A percentile compares a stretch with the other conserved stretches of the same genome.
These are phyloP conservation scores for Rhizopus delemar DNA, from an alignment of 371 early-diverging fungal genomes.

Conservation along the genomic window DNA sequence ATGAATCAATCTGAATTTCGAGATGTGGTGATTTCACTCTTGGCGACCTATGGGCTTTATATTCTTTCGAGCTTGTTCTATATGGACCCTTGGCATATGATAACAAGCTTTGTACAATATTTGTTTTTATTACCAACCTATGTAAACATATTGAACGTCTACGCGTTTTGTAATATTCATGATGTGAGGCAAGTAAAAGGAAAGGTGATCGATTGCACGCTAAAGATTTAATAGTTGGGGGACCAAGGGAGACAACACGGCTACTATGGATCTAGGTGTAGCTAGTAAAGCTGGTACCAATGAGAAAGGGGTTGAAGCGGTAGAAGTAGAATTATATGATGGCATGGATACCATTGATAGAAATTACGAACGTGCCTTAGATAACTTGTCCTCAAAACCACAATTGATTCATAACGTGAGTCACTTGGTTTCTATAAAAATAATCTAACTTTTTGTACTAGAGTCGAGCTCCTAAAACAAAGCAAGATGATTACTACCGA, in stretches of 20 bases:
- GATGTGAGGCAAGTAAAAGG: conserved; percentile 67
- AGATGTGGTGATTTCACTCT: conserved; percentile 76
- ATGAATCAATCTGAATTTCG: conserved; percentile 60
- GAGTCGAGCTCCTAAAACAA: conserved; percentile 74
- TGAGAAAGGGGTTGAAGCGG: conserved; percentile 54
- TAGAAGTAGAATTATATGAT: conserved; percentile 70
- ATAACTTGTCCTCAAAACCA: conserved; percentile 49
- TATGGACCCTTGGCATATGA: conserved; percentile 92
- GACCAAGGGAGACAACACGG: conserved; percentile 82
- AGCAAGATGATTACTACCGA: conserved; percentile 85
- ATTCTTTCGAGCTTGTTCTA: conserved; percentile 74
- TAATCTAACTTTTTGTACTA: conserved; percentile 13
- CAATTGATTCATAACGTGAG: conserved; percentile 40
- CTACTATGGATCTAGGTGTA: conserved; percentile 54
- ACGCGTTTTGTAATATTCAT: conserved; percentile 86
- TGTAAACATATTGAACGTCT: conserved; percentile 88
- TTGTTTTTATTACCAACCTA: conserved; percentile 82
- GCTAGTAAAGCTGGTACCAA: conserved; percentile 36
- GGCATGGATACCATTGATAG: conserved; percentile 67
- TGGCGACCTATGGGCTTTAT: conserved; percentile 87
- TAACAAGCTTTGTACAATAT: conserved; percentile 87
- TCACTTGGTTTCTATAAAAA: background rate
- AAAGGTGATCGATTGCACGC: too few relatives aligned
- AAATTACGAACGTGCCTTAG: conserved; percentile 71
- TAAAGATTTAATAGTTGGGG: conserved; percentile 70